A percentile compares a stretch with the other conserved stretches of the same genome.
phyloP scores from a whole-genome alignment of 495 filamentous ascomycete species.

The Symbiotaphrina buchneri region DNA sequence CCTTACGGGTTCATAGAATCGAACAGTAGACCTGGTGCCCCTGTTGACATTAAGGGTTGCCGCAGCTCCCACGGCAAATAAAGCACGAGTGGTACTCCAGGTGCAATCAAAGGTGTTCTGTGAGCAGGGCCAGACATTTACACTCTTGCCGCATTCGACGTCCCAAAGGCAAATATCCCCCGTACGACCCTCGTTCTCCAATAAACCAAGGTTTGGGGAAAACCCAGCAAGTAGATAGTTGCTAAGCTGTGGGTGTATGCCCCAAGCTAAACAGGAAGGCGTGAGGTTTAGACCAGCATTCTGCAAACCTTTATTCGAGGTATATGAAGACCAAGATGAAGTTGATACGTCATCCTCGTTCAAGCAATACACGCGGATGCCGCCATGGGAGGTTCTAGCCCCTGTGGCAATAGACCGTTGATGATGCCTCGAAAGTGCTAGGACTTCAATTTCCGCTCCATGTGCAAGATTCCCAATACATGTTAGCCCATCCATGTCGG shows the following conservation, averaged over 20 bases:
- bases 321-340: constrained; percentile 8
- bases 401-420: constrained; percentile 3
- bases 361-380: constrained; percentile 2
- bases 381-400: neutral
- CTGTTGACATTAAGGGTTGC: constrained; percentile 12
- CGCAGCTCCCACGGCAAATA: constrained; percentile 25
- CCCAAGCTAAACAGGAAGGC: constrained; percentile 59
- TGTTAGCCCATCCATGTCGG: constrained; percentile 9
- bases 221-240: constrained; percentile 57
- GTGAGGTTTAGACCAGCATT: too few relatives aligned
- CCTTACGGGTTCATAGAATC: constrained; percentile 28
- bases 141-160: constrained; percentile 22
- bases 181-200: constrained; percentile 24
- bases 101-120: constrained; percentile 62
- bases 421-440: constrained; percentile 28
- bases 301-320: constrained; percentile 16
- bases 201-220: constrained; percentile 32
- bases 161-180: constrained; percentile 64
- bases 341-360: constrained; percentile 1
- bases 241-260: constrained; percentile 20
- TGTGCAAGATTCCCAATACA: constrained; percentile 34
- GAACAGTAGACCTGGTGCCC: constrained; percentile 24
- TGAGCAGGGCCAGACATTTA: constrained; percentile 20
- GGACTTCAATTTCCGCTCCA: constrained; percentile 43
- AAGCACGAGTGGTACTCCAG: constrained; percentile 47